These are phyloP conservation scores for Pyrenula massariospora DNA, from an alignment of 495 filamentous ascomycete species.

Conservation along the genomic window DNA sequence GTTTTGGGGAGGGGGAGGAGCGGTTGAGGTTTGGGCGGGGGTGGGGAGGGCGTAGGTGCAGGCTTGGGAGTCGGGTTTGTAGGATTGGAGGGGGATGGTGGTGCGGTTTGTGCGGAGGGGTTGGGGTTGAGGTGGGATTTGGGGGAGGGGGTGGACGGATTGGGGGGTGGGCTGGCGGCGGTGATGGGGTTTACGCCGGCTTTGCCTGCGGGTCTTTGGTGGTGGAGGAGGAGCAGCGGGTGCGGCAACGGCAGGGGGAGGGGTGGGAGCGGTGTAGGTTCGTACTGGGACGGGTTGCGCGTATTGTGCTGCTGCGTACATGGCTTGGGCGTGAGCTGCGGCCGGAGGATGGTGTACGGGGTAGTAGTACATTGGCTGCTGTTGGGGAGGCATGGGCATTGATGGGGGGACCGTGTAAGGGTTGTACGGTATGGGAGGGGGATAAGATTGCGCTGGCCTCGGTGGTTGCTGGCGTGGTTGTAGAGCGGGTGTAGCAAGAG, in stretches of 20 bases:
- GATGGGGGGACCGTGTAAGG: not conserved
- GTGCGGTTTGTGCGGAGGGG: not conserved
- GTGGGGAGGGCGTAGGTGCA: not conserved
- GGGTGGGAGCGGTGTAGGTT: too few species aligned
- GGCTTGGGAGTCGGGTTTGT: not conserved
- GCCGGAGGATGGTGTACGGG: not conserved
- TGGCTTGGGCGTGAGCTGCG: not conserved
- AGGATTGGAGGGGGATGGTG: not conserved
- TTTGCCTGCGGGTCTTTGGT: too few species aligned
- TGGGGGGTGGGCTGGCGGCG: too few species aligned
- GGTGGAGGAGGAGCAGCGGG: not conserved
- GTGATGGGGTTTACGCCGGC: not conserved
- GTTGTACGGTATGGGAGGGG: not conserved
- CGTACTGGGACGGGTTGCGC: too few species aligned
- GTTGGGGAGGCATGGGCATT: not conserved
- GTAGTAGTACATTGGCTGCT: not conserved
- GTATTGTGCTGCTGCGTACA: not conserved
- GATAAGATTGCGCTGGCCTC: not conserved
- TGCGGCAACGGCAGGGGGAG: not conserved
- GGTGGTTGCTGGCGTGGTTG: not conserved
- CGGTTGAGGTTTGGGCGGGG: too few species aligned
- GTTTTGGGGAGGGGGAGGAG: too few species aligned
- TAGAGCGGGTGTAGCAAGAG: not conserved
- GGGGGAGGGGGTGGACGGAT: not conserved
- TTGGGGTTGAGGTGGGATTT: not conserved